phyloP scores from a whole-genome alignment of 2,329 filamentous ascomycete species.

The Trichophyton simii region DNA sequence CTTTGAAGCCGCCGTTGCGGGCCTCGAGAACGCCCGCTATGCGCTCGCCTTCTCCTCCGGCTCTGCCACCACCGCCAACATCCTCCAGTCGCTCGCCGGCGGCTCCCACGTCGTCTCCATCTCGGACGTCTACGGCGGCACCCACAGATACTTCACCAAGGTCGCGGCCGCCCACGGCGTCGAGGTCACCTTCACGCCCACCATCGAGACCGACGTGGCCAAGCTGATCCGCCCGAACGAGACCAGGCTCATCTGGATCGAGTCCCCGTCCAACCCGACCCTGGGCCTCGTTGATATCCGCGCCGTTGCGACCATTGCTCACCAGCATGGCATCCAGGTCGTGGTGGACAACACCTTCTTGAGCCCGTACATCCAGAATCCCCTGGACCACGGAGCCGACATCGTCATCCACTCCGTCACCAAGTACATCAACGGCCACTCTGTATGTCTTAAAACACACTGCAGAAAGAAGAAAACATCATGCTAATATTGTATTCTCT shows the following conservation, averaged over 20 bases:
- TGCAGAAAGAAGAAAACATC: neutral
- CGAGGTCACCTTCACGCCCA: constrained; percentile 83
- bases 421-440: constrained; percentile 98
- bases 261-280: constrained; percentile 89
- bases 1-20: constrained; percentile 83
- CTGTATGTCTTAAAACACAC: constrained; percentile 25
- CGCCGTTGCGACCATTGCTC: constrained; percentile 68
- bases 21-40: constrained; percentile 82
- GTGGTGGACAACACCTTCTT: constrained; percentile 99
- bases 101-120: constrained; percentile 93
- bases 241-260: constrained; percentile 95
- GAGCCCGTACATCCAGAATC: constrained; percentile 92
- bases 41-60: constrained; percentile 91
- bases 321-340: constrained; percentile 77
- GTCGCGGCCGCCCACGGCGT: constrained; percentile 91
- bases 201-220: constrained; percentile 77
- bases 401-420: constrained; percentile 95
- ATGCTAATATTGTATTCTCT: neutral
- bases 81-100: constrained; percentile 81
- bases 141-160: constrained; percentile 97
- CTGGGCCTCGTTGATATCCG: constrained; percentile 85
- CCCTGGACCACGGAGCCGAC: constrained; percentile 86
- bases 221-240: constrained; percentile 66
- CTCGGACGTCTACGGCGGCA: constrained; percentile 94
- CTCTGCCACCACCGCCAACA: constrained; percentile 81